A percentile compares a stretch with the other conserved stretches of the same genome.
Conservation (phyloP, 2,329 filamentous ascomycete genomes). For the Phoma sp. region DNA sequence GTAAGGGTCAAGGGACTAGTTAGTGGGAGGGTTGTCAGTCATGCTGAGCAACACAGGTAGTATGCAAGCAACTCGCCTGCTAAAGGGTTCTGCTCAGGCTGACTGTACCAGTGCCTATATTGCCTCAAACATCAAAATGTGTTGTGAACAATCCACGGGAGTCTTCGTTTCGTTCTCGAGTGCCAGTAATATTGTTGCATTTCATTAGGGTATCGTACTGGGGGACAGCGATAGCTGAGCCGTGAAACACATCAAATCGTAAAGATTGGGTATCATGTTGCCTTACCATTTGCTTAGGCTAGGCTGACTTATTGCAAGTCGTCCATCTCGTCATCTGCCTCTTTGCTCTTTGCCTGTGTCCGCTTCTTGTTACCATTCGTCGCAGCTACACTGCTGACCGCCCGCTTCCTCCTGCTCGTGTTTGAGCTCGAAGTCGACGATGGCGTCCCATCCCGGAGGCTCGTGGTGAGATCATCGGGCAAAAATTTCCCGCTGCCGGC, state of each 20-base stretch:
- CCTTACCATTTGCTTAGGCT: not conserved
- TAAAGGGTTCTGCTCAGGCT: too few relatives aligned
- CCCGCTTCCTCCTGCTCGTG: conserved; percentile 33
- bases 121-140: too few relatives aligned
- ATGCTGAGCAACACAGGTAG: not conserved
- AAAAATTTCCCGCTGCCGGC: conserved; percentile 43
- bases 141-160: too few relatives aligned
- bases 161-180: too few relatives aligned
- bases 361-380: conserved; percentile 34
- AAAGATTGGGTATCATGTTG: conserved; percentile 3
- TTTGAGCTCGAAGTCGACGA: conserved; percentile 32
- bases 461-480: conserved; percentile 23
- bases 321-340: conserved; percentile 21
- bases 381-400: conserved; percentile 33
- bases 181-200: too few relatives aligned
- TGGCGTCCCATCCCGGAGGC: conserved; percentile 29
- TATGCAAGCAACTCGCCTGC: not conserved
- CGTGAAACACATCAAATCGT: not conserved
- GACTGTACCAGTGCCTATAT: too few relatives aligned
- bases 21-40: not conserved
- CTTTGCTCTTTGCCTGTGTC: conserved; percentile 25
- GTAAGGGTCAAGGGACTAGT: not conserved
- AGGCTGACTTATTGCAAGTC: not conserved
- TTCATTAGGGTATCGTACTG: too few relatives aligned
- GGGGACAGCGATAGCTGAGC: not conserved